These are phyloP conservation scores for Avena atlantica DNA, from an alignment of 176 grass and related monocot genomes.

Conservation along the genomic window DNA sequence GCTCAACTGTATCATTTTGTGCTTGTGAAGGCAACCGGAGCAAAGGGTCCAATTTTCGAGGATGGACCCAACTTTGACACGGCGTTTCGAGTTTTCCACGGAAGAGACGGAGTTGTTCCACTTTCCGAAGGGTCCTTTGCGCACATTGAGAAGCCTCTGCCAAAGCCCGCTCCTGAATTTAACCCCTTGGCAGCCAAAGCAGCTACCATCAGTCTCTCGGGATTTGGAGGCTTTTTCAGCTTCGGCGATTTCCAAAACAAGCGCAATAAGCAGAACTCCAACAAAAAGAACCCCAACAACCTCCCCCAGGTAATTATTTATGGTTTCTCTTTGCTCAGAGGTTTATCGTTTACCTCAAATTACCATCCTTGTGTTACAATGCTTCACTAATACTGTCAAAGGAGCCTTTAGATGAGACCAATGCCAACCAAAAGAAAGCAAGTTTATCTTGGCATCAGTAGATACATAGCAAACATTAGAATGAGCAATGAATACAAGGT, in stretches of 20 bases:
- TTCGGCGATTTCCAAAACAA: conserved; percentile 78
- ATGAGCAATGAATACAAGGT: background rate
- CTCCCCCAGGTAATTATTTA: conserved; percentile 55
- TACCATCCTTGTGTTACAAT: background rate
- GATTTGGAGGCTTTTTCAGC: conserved; percentile 84
- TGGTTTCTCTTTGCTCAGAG: background rate
- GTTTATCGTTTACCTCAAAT: background rate
- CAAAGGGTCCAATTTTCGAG: conserved; percentile 96
- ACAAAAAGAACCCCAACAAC: conserved; percentile 69
- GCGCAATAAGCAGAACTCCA: conserved; percentile 62
- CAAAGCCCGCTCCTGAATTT: conserved; percentile 58
- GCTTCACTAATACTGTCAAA: background rate
- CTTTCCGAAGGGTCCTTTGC: conserved; percentile 74
- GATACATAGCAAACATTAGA: background rate
- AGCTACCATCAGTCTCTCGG: conserved; percentile 91
- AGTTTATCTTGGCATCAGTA: conserved; percentile 3
- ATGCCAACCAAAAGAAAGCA: conserved; percentile 23
- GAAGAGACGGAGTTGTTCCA: conserved; percentile 83
- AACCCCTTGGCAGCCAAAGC: conserved; percentile 93
- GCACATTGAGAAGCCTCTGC: conserved; percentile 50
- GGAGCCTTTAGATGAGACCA: background rate
- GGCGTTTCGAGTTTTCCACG: conserved; percentile 95
- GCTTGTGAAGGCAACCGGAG: conserved; percentile 69
- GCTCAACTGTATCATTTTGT: conserved; percentile 44
- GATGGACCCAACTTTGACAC: conserved; percentile 96